A percentile compares a stretch with the other conserved stretches of the same genome.
Evolutionary conservation across 352 stramenopile genomes (phyloP).

Genomic region (Thalassiosira pacifica): DNA sequence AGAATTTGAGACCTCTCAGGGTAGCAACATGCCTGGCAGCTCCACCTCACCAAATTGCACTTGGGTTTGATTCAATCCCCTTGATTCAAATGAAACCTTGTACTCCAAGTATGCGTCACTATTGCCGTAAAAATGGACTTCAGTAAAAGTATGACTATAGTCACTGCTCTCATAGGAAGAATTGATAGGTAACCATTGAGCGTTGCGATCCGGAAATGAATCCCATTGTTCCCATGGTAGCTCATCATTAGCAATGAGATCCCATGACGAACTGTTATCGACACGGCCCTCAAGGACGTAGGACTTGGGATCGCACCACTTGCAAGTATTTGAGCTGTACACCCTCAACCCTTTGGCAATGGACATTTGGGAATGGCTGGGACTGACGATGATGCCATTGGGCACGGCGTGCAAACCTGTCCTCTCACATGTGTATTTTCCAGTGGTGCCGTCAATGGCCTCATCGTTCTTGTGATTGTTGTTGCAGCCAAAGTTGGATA

Average conservation of each 20-base stretch:
- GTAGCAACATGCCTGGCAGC: constrained; percentile 8
- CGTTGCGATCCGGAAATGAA: not conserved
- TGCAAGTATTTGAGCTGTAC: constrained; percentile 42
- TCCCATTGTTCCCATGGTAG: not conserved
- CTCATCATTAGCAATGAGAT: not conserved
- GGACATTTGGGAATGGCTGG: not conserved
- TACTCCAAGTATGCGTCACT: constrained; percentile 32
- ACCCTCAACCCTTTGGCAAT: constrained; percentile 40
- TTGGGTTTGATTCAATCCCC: constrained; percentile 8
- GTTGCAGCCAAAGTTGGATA: constrained; percentile 24
- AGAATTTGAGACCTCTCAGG: no score
- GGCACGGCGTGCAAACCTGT: constrained; percentile 6
- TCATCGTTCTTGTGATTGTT: constrained; percentile 8
- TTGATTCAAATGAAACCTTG: constrained; percentile 23
- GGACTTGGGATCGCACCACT: constrained; percentile 34
- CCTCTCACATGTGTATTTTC: constrained; percentile 35
- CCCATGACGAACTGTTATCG: not conserved
- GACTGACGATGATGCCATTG: constrained; percentile 13
- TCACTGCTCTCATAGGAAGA: constrained; percentile 28
- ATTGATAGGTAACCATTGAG: not conserved
- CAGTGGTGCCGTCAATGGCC: constrained; percentile 35
- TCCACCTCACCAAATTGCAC: constrained; percentile 32
- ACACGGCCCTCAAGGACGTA: constrained; percentile 12
- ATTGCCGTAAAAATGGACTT: constrained; percentile 26
- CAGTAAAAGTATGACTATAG: not conserved